Base-by-base conservation (phyloP, 306 rosid genomes). In the Cicer pinnatifidum region DNA sequence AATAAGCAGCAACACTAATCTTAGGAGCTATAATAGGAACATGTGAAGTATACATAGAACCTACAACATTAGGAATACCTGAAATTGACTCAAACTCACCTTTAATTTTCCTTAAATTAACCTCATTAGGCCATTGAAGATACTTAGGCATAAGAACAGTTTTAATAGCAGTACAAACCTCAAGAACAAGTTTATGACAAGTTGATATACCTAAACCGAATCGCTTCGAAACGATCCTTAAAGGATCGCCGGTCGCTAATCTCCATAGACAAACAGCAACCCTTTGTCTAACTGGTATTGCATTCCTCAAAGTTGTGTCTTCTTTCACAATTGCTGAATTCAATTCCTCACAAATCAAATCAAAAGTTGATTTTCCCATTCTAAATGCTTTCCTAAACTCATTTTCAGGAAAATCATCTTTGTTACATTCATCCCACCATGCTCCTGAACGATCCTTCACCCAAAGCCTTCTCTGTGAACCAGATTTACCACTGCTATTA, bases 371-470 rank as follows among this genome's bases (percentile, higher is more conserved):
- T 13, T 77, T 88, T 15, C 90, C 88, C 99, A 95, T 95, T 37
- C 99, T 77, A 35, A 95, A 95, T 2, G 91, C 96, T 74, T 95
- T 90, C 70, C 73, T 91, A 75, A 95, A 95, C 3, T 91, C 93
- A 59, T 82, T 77, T 11, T 95, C 97, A 9, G 99, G 97, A 40
- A 84, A 95, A 82, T 87, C 93, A 0, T 89, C 91, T 5, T 75
- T 82, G 76, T 91, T 91, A 70, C 96, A 95, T 72, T 88, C 92
- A 77, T 95, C 97, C 99, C 99, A 95, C 99, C 99, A 95, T 1
- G 97, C 96, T 7, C 89, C 92, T 1, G 99, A 93, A 57, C 99
- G 84, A 76, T 95, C 97, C 71, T 90, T 95, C 48, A 95, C 97
- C 99, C 99, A 95, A 3, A 95, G 73, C 72, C 99, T 66, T 72